Percentiles rank a stretch among this genome's conserved stretches.
These are phyloP conservation scores for Gnetum montanum DNA, from an alignment of 75 land plant species.

Conservation along the genomic window DNA sequence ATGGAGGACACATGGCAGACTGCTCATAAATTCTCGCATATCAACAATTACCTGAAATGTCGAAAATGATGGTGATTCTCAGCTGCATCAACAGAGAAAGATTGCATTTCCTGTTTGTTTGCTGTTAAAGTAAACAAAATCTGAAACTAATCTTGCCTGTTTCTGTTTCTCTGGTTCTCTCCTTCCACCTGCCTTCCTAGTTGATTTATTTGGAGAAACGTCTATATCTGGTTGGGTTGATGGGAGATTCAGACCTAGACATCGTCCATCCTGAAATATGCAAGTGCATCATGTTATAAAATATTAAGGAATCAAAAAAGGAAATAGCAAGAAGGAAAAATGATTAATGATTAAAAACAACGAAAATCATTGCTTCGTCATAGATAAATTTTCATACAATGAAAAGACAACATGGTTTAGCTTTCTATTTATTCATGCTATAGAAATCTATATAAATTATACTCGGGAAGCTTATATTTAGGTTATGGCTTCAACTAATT, in stretches of 20 bases:
- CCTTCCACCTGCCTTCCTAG: conserved; percentile 97
- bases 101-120: no score
- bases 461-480: no score
- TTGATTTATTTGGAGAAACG: conserved; percentile 36
- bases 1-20: conserved; percentile 96
- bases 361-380: no score
- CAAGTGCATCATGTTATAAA: no score
- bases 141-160: conserved; percentile 40
- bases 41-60: conserved; percentile 81
- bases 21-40: conserved; percentile 96
- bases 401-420: no score
- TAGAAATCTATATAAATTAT: no score
- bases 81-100: not conserved
- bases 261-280: conserved; percentile 60
- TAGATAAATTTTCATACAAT: no score
- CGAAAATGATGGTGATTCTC: not conserved
- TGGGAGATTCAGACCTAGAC: conserved; percentile 28
- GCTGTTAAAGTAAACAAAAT: no score
- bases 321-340: not conserved
- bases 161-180: conserved; percentile 71
- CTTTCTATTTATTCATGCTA: no score
- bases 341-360: no score
- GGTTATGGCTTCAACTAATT: no score
- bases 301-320: not conserved
- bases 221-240: conserved; percentile 29